A percentile compares a stretch with the other conserved stretches of the same genome.
Conservation (phyloP, 768 basidiomycete species). For the Boletales sp. region DNA sequence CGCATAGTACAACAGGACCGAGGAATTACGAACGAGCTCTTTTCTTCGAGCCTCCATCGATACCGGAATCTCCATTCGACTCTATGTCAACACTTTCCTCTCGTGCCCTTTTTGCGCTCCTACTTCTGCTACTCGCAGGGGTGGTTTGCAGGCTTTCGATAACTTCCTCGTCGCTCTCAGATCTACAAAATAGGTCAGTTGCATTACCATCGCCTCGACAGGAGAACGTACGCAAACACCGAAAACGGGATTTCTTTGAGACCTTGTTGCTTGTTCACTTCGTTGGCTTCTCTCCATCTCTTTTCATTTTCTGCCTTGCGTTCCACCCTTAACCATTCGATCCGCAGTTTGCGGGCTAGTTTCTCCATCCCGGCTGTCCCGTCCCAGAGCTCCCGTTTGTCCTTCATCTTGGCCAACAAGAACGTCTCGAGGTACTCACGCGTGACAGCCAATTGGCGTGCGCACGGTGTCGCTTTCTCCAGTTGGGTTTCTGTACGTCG, state of each 20-base stretch:
- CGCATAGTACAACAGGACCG: neutral
- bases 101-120: conserved; percentile 14
- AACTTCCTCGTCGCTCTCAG: conserved; percentile 22
- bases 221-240: conserved; percentile 19
- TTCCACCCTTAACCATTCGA: conserved; percentile 22
- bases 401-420: conserved; percentile 27
- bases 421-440: conserved; percentile 26
- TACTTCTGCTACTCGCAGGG: conserved; percentile 15
- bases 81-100: conserved; percentile 3
- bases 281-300: conserved; percentile 19
- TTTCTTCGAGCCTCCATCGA: conserved; percentile 6
- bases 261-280: conserved; percentile 5
- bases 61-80: neutral
- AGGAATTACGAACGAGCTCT: conserved; percentile 11
- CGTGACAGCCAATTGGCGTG: conserved; percentile 17
- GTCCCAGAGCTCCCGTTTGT: conserved; percentile 30
- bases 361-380: conserved; percentile 27
- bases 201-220: neutral
- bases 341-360: conserved; percentile 18
- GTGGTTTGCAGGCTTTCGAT: conserved; percentile 25
- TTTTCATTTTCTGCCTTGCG: conserved; percentile 17
- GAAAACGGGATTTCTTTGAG: conserved; percentile 17
- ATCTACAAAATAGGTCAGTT: conserved; percentile 10
- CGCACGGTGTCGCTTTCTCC: conserved; percentile 11
- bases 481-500: conserved; percentile 13